These are phyloP conservation scores for Ceratocystis smalleyi DNA, from an alignment of 2,329 filamentous ascomycete genomes.

Conservation along the genomic window DNA sequence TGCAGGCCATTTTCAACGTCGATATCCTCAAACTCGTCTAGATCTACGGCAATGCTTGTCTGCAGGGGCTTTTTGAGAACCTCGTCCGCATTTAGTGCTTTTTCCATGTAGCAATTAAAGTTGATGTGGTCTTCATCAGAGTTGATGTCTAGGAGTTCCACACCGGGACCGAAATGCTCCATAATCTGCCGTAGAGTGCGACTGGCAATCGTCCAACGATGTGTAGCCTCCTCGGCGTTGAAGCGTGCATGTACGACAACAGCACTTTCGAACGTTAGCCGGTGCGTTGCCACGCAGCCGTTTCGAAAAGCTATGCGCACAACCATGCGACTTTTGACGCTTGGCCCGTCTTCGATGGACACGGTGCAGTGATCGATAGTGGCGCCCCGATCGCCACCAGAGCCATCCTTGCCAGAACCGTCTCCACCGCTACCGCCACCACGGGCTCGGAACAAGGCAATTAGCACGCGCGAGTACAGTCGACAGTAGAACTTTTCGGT, in stretches of 20 bases:
- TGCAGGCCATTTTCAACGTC: slow-evolving; percentile 59
- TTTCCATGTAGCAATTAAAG: slow-evolving; percentile 71
- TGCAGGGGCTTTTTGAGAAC: slow-evolving; percentile 66
- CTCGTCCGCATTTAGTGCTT: slow-evolving; percentile 52
- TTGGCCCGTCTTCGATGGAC: slow-evolving; percentile 53
- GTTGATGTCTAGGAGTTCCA: slow-evolving; percentile 67
- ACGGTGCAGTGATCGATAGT: slow-evolving; percentile 62
- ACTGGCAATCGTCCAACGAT: slow-evolving; percentile 59
- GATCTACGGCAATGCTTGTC: slow-evolving; percentile 63
- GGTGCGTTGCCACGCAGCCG: slow-evolving; percentile 62
- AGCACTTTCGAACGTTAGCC: slow-evolving; percentile 56
- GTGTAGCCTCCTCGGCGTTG: slow-evolving; percentile 46
- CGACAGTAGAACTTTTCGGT: slow-evolving; percentile 52
- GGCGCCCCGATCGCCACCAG: slow-evolving; percentile 36
- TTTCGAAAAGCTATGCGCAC: slow-evolving; percentile 61
- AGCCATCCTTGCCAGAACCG: slow-evolving; percentile 39
- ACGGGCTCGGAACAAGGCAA: slow-evolving; percentile 60
- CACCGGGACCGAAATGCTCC: slow-evolving; percentile 66
- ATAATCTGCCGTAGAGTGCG: slow-evolving; percentile 57
- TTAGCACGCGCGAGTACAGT: slow-evolving; percentile 41
- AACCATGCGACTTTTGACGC: slow-evolving; percentile 57
- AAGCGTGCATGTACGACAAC: slow-evolving; percentile 67
- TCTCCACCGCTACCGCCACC: slow-evolving; percentile 40
- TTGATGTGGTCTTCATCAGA: slow-evolving; percentile 58
- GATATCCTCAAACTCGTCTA: slow-evolving; percentile 61